These are phyloP conservation scores for Leishmania braziliensis DNA, from an alignment of 208 protist genomes.

Conservation along the genomic window DNA sequence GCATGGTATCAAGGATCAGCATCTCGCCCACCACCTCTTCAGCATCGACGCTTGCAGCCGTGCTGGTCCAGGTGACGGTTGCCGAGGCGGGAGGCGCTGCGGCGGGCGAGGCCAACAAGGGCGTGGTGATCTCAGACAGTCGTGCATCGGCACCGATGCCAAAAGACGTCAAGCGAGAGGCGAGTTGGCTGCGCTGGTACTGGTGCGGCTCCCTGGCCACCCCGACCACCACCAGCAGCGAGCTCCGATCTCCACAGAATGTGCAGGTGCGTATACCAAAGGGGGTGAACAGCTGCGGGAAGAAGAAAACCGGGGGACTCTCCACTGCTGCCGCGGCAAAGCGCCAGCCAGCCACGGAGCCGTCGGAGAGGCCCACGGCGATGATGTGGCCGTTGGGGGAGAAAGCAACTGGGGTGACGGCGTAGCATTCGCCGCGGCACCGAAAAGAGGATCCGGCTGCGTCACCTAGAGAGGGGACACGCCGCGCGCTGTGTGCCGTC, in stretches of 20 bases:
- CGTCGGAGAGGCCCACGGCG: slow-evolving; percentile 68
- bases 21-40: slow-evolving; percentile 41
- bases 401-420: slow-evolving; percentile 58
- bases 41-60: not conserved
- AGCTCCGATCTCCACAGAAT: slow-evolving; percentile 74
- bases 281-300: slow-evolving; percentile 45
- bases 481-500: not conserved
- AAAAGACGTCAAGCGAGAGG: not conserved
- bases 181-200: not conserved
- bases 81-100: not conserved
- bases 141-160: not conserved
- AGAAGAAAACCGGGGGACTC: slow-evolving; percentile 43
- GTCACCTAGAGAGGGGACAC: not conserved
- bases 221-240: slow-evolving; percentile 64
- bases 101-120: not conserved
- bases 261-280: slow-evolving; percentile 46
- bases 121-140: not conserved
- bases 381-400: slow-evolving; percentile 76
- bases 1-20: slow-evolving; percentile 37
- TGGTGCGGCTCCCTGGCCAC: slow-evolving; percentile 46
- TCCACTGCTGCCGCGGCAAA: slow-evolving; percentile 46
- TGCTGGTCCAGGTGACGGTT: not conserved
- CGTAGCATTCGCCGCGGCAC: slow-evolving; percentile 12
- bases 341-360: slow-evolving; percentile 68
- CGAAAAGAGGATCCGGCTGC: not conserved